These are phyloP conservation scores for Pterulicium gracile DNA, from an alignment of 1,284 basidiomycete genomes.

Conservation along the genomic window DNA sequence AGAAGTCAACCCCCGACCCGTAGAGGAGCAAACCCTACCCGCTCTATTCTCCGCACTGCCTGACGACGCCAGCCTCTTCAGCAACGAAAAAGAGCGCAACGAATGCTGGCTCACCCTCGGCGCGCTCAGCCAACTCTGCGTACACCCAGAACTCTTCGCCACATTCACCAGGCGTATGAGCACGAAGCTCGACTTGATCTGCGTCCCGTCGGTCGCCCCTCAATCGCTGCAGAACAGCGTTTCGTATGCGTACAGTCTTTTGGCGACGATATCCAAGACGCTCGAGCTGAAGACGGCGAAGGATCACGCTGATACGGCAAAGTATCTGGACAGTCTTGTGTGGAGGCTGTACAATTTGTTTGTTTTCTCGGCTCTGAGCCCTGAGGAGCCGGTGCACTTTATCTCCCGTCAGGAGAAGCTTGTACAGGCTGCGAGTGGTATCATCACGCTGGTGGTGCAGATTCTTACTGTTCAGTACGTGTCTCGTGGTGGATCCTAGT, in stretches of 20 bases:
- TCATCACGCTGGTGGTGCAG: constrained; percentile 63
- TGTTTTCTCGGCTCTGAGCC: constrained; percentile 40
- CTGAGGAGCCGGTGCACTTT: constrained; percentile 24
- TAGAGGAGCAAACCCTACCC: constrained; percentile 74
- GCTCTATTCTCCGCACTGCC: constrained; percentile 70
- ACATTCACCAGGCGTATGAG: constrained; percentile 72
- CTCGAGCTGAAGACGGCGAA: constrained; percentile 55
- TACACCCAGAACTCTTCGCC: constrained; percentile 74
- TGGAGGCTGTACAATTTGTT: constrained; percentile 65
- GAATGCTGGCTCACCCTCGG: constrained; percentile 63
- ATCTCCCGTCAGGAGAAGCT: constrained; percentile 61
- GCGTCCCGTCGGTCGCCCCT: constrained; percentile 23
- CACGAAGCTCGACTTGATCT: constrained; percentile 70
- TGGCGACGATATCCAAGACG: constrained; percentile 56
- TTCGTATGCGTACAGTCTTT: constrained; percentile 79
- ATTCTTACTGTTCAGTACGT: constrained; percentile 54
- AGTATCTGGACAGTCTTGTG: constrained; percentile 69
- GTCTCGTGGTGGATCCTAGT: constrained; percentile 5
- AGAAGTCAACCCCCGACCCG: constrained; percentile 46
- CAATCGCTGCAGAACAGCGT: constrained; percentile 38
- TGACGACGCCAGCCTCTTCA: constrained; percentile 46
- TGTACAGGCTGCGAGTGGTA: constrained; percentile 41
- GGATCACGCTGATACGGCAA: constrained; percentile 58
- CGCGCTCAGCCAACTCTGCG: constrained; percentile 68
- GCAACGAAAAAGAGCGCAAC: constrained; percentile 44